Percentiles rank a stretch among this genome's conserved stretches.
Conservation (phyloP, 2,329 filamentous ascomycete genomes). For the Cercospora sp. region DNA sequence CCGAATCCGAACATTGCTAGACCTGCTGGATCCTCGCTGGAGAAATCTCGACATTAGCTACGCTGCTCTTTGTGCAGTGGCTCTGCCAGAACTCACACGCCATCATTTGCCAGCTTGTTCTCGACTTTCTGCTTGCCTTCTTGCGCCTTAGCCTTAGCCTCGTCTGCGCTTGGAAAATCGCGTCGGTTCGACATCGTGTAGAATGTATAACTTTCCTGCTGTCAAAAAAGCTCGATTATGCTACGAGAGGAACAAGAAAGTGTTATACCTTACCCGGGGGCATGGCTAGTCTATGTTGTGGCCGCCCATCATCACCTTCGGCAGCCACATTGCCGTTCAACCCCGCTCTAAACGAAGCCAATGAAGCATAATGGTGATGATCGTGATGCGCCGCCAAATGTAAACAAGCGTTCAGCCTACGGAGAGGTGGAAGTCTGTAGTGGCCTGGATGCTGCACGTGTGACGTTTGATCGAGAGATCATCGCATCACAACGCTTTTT, state of each 20-base stretch:
- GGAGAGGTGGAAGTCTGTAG: constrained; percentile 8
- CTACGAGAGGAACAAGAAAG: not conserved
- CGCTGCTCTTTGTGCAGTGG: not conserved
- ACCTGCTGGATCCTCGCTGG: constrained; percentile 31
- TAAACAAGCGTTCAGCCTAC: constrained; percentile 3
- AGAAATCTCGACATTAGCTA: not conserved
- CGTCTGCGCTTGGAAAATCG: constrained; percentile 15
- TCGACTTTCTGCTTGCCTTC: constrained; percentile 22
- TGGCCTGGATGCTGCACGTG: constrained; percentile 11
- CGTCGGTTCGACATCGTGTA: constrained; percentile 6
- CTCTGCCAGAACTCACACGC: constrained; percentile 27
- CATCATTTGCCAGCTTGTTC: constrained; percentile 31
- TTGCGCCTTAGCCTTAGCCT: constrained; percentile 17
- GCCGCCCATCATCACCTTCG: not conserved
- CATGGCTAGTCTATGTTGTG: constrained; percentile 5
- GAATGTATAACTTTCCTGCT: not conserved
- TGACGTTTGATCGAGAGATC: constrained; percentile 5
- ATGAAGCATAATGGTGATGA: not conserved
- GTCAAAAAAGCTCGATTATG: not conserved
- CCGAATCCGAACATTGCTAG: constrained; percentile 32
- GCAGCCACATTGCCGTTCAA: constrained; percentile 6
- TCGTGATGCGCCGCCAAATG: not conserved
- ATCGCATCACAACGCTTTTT: not conserved
- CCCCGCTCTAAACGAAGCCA: constrained; percentile 8
- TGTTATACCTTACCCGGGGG: not conserved